Evolutionary conservation across 164 flowering plant genomes (phyloP).

Genomic region (Chimonanthus praecox): DNA sequence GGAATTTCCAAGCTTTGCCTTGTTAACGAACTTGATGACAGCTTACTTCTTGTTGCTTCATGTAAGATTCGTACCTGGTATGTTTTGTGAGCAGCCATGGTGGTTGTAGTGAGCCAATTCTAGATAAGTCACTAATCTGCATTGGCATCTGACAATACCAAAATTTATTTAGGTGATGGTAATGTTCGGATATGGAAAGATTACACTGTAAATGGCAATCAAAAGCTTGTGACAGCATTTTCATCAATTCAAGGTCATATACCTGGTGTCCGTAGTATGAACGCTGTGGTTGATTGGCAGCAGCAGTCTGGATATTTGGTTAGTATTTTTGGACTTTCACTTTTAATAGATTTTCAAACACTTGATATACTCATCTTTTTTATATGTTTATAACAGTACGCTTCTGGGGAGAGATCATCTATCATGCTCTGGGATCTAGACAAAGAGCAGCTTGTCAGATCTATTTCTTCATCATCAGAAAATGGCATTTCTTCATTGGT

Average conservation of each 20-base stretch:
- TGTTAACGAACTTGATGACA: slow-evolving; percentile 90
- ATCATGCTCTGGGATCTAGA: slow-evolving; percentile 95
- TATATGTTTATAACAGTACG: slow-evolving; percentile 41
- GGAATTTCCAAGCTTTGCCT: slow-evolving; percentile 91
- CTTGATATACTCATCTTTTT: too few species aligned
- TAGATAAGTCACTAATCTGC: not conserved
- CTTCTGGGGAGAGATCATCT: slow-evolving; percentile 82
- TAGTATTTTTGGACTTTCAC: not conserved
- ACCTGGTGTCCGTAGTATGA: slow-evolving; percentile 65
- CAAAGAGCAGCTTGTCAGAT: slow-evolving; percentile 71
- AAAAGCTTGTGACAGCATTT: slow-evolving; percentile 90
- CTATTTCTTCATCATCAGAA: slow-evolving; percentile 66
- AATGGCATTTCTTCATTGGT: slow-evolving; percentile 84
- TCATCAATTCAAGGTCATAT: slow-evolving; percentile 85
- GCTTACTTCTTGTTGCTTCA: slow-evolving; percentile 96
- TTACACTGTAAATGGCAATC: slow-evolving; percentile 52
- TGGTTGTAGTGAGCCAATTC: slow-evolving; percentile 11
- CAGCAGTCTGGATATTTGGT: slow-evolving; percentile 97
- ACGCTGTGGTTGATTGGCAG: slow-evolving; percentile 98
- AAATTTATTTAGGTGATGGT: slow-evolving; percentile 65
- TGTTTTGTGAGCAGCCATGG: slow-evolving; percentile 13
- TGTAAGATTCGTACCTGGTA: slow-evolving; percentile 40
- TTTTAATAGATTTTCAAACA: too few species aligned
- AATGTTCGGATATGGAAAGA: slow-evolving; percentile 91
- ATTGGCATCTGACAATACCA: not conserved